These are phyloP conservation scores for Colletotrichum sp. DNA, from an alignment of 2,329 filamentous ascomycete genomes.

Conservation along the genomic window DNA sequence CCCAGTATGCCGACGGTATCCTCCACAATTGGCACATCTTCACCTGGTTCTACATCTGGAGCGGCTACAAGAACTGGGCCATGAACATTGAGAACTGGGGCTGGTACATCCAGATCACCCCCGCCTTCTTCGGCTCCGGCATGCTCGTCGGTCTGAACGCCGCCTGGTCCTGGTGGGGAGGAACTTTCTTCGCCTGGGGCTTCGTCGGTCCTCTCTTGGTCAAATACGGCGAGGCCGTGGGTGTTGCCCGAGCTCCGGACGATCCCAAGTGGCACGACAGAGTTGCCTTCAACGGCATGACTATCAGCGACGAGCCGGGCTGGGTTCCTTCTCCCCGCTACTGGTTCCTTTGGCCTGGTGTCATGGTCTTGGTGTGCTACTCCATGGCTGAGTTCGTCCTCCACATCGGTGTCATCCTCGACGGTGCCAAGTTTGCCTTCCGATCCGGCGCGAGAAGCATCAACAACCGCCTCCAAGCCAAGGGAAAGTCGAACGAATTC, in stretches of 20 bases:
- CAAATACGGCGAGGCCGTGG: conserved; percentile 57
- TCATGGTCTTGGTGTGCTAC: conserved; percentile 47
- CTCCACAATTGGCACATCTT: conserved; percentile 64
- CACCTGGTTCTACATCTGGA: conserved; percentile 60
- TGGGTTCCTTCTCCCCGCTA: conserved; percentile 42
- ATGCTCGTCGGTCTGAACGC: conserved; percentile 57
- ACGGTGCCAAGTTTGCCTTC: conserved; percentile 39
- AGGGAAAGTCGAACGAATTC: conserved; percentile 35
- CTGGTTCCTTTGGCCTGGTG: conserved; percentile 48
- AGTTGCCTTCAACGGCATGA: conserved; percentile 35
- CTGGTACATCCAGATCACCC: conserved; percentile 64
- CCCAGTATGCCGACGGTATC: conserved; percentile 65
- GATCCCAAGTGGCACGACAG: conserved; percentile 32
- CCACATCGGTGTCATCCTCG: conserved; percentile 40
- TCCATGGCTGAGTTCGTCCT: conserved; percentile 45
- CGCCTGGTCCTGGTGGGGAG: conserved; percentile 61
- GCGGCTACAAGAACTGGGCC: conserved; percentile 53
- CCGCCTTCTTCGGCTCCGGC: conserved; percentile 64
- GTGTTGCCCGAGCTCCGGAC: conserved; percentile 36
- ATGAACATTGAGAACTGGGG: conserved; percentile 65
- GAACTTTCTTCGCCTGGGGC: conserved; percentile 61
- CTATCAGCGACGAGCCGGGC: conserved; percentile 27
- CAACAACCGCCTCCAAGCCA: conserved; percentile 35
- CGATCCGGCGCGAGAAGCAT: conserved; percentile 31
- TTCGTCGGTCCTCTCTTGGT: conserved; percentile 52